Evolutionary conservation across 305 asterid genomes (phyloP), one percentile per base, ranked within the genome.

Genomic region (Coffea humblotiana): DNA sequence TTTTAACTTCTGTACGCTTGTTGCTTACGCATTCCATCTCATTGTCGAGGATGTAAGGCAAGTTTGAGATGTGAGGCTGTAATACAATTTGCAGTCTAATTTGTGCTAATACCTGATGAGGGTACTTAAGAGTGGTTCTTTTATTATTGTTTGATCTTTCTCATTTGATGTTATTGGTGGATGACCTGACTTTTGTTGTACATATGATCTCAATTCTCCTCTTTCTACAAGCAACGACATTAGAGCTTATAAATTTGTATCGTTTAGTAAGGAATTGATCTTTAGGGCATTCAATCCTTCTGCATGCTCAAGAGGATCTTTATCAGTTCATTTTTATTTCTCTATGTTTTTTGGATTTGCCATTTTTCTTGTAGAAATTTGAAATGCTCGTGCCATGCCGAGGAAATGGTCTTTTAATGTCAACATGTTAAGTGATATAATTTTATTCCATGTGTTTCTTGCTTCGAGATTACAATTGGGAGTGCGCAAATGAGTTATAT

Each of bases 331-430:
- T 8, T 48, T 77, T 77, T 14, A 48, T 12, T 52, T 74, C 18
- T 56, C 3, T 52, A 18, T 72, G 25, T 48, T 40, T 7, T 12
- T 48, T 72, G 77, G 68, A 21, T 35, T 54, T 54, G 7, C 29
- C 40, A 14, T 49, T 19, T 48, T 51, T 37, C 16, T 43, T 8
- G 12, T 19, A 51, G 45, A 32, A 66, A 69, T 47, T 37, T 54
- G 27, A 25, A 23, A 1, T 27, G 29, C 51, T 18, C 37, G 12
- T 23, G 18, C 56, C 66, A 37, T n/a, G 6, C 37, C 4, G 37
- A 14, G 43, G 43, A 78, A 72, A 25, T 78, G 48, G 51, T 73
- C n/a, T 49, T 77, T 66, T 18, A 14, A 27, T 68, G 27, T 52
- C 27, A 6, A 29, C 45, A 66, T 68, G 43, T 19, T 65, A 25